These are phyloP conservation scores for Wickerhamiella brachini DNA, from an alignment of 805 yeast species.

Conservation along the genomic window DNA sequence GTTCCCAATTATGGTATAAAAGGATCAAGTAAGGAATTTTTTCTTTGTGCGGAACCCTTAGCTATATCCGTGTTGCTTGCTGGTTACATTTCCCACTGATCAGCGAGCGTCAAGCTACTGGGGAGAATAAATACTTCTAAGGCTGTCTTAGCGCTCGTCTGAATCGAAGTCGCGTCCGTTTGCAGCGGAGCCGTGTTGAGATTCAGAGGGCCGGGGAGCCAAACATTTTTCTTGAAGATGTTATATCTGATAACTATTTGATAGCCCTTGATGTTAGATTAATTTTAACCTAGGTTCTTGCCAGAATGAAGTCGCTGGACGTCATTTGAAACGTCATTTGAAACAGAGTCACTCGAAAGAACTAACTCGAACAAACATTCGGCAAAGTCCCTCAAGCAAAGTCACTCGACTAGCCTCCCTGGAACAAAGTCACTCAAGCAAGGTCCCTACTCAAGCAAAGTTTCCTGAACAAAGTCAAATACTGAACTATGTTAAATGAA, in stretches of 20 bases:
- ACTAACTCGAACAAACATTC: too few relatives aligned
- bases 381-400: too few relatives aligned
- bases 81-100: slow-evolving; percentile 13
- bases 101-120: slow-evolving; percentile 20
- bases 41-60: slow-evolving; percentile 19
- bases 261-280: too few relatives aligned
- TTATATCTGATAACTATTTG: neutral
- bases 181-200: slow-evolving; percentile 12
- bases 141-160: slow-evolving; percentile 23
- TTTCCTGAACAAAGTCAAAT: too few relatives aligned
- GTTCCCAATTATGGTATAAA: neutral
- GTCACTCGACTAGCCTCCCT: too few relatives aligned
- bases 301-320: too few relatives aligned
- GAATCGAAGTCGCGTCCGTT: slow-evolving; percentile 11
- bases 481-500: too few relatives aligned
- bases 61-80: slow-evolving; percentile 20
- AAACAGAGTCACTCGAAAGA: too few relatives aligned
- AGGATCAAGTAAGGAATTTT: neutral
- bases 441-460: too few relatives aligned
- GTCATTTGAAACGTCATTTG: too few relatives aligned
- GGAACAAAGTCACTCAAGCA: too few relatives aligned
- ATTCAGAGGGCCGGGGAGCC: slow-evolving; percentile 22
- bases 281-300: too few relatives aligned
- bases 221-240: slow-evolving; percentile 9
- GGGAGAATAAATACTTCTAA: slow-evolving; percentile 9